Evolutionary conservation across 1,284 basidiomycete genomes (phyloP).

Genomic region (Trametes pubescens): DNA sequence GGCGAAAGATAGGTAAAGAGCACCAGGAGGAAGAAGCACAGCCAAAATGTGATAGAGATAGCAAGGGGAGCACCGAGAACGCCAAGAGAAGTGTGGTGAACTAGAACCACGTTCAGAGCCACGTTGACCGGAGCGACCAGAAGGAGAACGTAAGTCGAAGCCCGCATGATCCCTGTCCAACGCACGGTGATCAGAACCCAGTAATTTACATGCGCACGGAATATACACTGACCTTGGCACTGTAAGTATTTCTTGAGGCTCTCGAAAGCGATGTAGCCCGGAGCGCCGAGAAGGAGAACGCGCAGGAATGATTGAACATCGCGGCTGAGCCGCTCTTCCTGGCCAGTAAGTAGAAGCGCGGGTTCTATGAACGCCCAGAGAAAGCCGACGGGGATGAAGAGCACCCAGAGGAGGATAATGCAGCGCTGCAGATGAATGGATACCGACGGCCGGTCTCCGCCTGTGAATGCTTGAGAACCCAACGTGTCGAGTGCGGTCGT

Average conservation of each 20-base stretch:
- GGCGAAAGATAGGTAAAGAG: conserved; percentile 58
- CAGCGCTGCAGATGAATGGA: conserved; percentile 77
- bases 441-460: conserved; percentile 59
- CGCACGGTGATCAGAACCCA: not conserved
- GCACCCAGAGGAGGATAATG: conserved; percentile 64
- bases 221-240: conserved; percentile 66
- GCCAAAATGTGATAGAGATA: conserved; percentile 74
- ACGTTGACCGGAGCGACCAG: conserved; percentile 71
- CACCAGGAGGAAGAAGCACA: conserved; percentile 64
- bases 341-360: conserved; percentile 68
- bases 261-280: conserved; percentile 80
- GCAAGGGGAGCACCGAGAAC: conserved; percentile 72
- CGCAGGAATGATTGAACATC: conserved; percentile 72
- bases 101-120: conserved; percentile 61
- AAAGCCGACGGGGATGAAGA: conserved; percentile 67
- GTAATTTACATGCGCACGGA: too few relatives aligned
- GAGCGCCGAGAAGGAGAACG: conserved; percentile 67
- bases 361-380: conserved; percentile 70
- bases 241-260: conserved; percentile 81
- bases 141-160: conserved; percentile 69
- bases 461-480: conserved; percentile 79
- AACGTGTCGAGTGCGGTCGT: conserved; percentile 81
- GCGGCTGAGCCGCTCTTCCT: conserved; percentile 59
- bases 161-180: conserved; percentile 70
- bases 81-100: conserved; percentile 68